These are phyloP conservation scores for Aspergillus hancockii DNA, from an alignment of 495 filamentous ascomycete genomes.

Conservation along the genomic window DNA sequence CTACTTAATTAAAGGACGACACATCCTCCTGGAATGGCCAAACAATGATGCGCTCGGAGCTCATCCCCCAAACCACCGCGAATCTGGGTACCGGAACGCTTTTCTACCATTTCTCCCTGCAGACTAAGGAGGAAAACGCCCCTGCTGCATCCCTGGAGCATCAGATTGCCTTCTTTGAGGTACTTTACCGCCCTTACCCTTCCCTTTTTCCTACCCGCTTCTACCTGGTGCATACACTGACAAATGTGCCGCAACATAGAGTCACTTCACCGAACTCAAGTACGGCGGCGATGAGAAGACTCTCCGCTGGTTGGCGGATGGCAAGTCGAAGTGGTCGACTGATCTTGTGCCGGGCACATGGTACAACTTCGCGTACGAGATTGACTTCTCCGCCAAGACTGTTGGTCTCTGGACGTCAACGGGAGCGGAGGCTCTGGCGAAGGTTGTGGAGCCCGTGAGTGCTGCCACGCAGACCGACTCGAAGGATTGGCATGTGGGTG, in stretches of 20 bases:
- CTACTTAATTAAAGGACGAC: slow-evolving; percentile 35
- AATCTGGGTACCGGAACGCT: slow-evolving; percentile 62
- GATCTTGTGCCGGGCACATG: slow-evolving; percentile 58
- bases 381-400: slow-evolving; percentile 59
- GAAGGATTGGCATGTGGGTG: slow-evolving; percentile 73
- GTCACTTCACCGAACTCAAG: slow-evolving; percentile 77
- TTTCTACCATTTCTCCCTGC: slow-evolving; percentile 72
- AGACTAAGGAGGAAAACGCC: slow-evolving; percentile 57
- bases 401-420: slow-evolving; percentile 73
- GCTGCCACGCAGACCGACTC: slow-evolving; percentile 66
- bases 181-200: slow-evolving; percentile 4
- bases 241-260: slow-evolving; percentile 38
- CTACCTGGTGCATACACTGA: not conserved
- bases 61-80: slow-evolving; percentile 69
- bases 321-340: slow-evolving; percentile 53
- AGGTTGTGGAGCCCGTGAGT: slow-evolving; percentile 56
- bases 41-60: slow-evolving; percentile 59
- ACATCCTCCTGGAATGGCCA: slow-evolving; percentile 65
- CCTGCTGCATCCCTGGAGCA: slow-evolving; percentile 65
- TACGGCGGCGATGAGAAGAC: slow-evolving; percentile 59
- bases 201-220: not conserved
- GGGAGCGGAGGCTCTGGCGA: slow-evolving; percentile 55
- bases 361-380: slow-evolving; percentile 71
- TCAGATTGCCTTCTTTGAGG: slow-evolving; percentile 71
- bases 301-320: slow-evolving; percentile 55